Base-by-base conservation (phyloP, 1,284 basidiomycete species). In the Laetiporus sulphureus region DNA sequence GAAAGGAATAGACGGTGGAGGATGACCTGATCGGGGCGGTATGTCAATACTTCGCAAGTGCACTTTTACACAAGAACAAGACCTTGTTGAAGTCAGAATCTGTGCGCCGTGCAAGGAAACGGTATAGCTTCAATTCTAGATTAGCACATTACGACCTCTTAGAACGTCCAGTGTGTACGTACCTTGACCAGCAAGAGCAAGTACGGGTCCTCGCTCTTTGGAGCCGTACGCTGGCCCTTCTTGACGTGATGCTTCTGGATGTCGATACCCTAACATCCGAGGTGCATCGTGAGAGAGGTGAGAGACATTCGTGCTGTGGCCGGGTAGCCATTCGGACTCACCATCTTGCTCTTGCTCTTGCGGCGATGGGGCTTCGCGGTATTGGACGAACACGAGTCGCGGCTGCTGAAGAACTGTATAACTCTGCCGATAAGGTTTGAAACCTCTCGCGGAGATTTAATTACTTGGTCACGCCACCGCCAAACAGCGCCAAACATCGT, bases 161-260 rank as follows among this genome's bases (percentile, higher is more conserved):
- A 42, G 37, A 10, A 25, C 40, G 15, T 20, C 25, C 27, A 23
- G n/a, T 30, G 22, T 32, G n/a, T n/a, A 61, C 69, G 53, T 62
- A 93, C 93, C 83, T 99, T 98, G 70, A 99, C 95, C 51, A 99
- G 84, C 61, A 98, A 81, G 64, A 97, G 85, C 61, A 99, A 83
- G 74, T 99, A 98, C 27, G 95, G 94, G 72, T 99, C 95, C 88
- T 98, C 91, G 67, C 91, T 95, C 79, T 91, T 91, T 67, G 95
- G 95, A 54, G 92, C 92, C 56, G 88, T 88, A 58, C 95, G 85
- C 65, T 82, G 75, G 60, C 94, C 87, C 80, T 95, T 97, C 85
- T 91, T 97, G 83, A 97, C 94, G 83, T 99, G 95, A 77, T 98
- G 95, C 71, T 79, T 75, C 66, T 80, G 77, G 71, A 98, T 85